Base-by-base conservation (phyloP, 768 basidiomycete genomes). In the Termitomyces sp. region DNA sequence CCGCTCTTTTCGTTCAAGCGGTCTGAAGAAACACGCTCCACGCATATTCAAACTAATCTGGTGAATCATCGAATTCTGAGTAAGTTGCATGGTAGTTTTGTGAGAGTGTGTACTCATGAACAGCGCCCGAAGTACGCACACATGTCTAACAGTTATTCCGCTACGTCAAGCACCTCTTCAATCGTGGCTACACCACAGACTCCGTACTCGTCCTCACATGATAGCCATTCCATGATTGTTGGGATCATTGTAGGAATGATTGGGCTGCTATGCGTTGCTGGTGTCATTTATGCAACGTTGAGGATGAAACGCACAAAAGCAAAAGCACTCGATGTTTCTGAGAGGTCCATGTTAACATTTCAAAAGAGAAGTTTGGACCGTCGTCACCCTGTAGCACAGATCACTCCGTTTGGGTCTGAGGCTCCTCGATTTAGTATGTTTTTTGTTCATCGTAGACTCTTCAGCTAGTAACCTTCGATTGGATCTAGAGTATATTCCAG, bases 401-500 rank as follows among this genome's bases (percentile, higher is more conserved):
- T 79, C 52, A 73, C 72, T 22, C 76, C 76, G n/a, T 78, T 78
- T 54, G 74, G 73, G 12, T 68, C 70, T 47, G 71, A 70, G 49
- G 69, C 63, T 9, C 78, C 76, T 12, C 68, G 68, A 47, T 79
- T 75, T 53, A 67, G 79, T 80, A 54, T 52, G 76, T 71, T 36
- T 32, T 10, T 27, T 12, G 47, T 39, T 27, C 34, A 36, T 41
- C n/a, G 1, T 34, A 16, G 3, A 16, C n/a, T 44, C 12, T n/a
- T 7, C 20, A 36, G 8, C 27, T 37, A 27, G n/a, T n/a, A 34
- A 20, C 20, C 43, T 29, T 3, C 4, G 14, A 48, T 22, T 41
- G 20, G 1, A 47, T 42, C 27, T 31, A 84, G 83, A 74, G 36
- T 81, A 80, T 61, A 75, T 67, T 20, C 81, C 82, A 0, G 82